phyloP scores from a whole-genome alignment of 768 basidiomycete species.

The Amyloporia xantha region DNA sequence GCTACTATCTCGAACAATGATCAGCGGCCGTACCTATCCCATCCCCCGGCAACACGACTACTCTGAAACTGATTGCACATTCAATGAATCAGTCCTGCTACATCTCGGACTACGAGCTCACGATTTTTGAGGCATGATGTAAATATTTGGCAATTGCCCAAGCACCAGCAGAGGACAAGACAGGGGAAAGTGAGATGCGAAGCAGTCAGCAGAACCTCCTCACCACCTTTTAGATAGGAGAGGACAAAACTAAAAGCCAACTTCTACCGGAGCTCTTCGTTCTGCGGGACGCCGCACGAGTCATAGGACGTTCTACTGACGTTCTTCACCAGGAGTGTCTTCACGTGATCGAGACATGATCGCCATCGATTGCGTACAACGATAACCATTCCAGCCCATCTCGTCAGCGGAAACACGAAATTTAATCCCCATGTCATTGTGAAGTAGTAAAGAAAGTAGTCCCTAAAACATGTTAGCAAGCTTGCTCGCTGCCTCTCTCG shows the following conservation, averaged over 20 bases:
- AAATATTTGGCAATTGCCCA: neutral
- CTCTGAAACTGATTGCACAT: constrained; percentile 56
- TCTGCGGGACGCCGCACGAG: neutral
- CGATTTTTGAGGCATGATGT: constrained; percentile 22
- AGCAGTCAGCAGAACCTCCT: too few species aligned
- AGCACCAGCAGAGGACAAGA: too few species aligned
- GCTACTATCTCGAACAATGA: neutral
- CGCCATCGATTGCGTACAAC: too few species aligned
- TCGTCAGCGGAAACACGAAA: neutral
- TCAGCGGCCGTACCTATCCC: constrained; percentile 83
- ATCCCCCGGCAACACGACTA: constrained; percentile 91
- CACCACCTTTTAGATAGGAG: too few species aligned
- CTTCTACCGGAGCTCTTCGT: too few species aligned
- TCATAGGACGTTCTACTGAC: neutral
- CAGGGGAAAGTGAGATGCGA: too few species aligned
- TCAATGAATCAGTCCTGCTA: constrained; percentile 1
- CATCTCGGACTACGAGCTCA: constrained; percentile 10
- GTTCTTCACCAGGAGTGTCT: neutral
- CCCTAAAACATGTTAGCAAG: constrained; percentile 80
- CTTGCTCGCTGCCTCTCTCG: constrained; percentile 82
- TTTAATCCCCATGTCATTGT: neutral
- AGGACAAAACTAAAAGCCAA: too few species aligned
- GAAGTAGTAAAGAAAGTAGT: neutral
- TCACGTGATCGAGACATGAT: neutral
- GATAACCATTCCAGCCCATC: neutral